Conservation (phyloP, 129 eudicot genomes). For the Silybum marianum region DNA sequence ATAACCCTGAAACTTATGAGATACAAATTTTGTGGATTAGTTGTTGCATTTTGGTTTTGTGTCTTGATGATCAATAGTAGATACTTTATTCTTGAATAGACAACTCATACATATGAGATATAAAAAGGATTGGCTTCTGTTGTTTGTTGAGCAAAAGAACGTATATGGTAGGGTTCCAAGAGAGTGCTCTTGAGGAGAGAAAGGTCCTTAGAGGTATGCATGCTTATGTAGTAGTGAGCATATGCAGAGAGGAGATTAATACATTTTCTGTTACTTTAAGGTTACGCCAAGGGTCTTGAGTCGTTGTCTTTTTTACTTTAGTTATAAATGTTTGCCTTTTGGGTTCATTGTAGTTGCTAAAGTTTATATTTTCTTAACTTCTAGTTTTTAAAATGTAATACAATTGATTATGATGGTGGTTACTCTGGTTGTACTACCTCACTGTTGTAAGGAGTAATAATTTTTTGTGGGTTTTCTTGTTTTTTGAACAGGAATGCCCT, state of each 20-base stretch:
- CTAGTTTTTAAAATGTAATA: conserved; percentile 8
- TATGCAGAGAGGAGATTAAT: not conserved
- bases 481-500: conserved; percentile 79
- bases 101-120: conserved; percentile 5
- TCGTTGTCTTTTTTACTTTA: not conserved
- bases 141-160: not conserved
- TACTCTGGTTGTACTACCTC: conserved; percentile 1
- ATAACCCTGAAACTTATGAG: not conserved
- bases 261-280: not conserved
- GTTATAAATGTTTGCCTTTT: not conserved
- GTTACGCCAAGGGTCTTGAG: not conserved
- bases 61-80: conserved; percentile 4
- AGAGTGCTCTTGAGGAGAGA: not conserved
- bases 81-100: conserved; percentile 6
- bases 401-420: conserved; percentile 22
- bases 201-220: not conserved
- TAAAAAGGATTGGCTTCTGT: conserved; percentile 14
- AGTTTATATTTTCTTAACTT: not conserved
- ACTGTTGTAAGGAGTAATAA: not conserved
- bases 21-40: not conserved
- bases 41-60: conserved; percentile 6
- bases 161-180: not conserved
- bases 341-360: not conserved
- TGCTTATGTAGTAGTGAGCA: not conserved
- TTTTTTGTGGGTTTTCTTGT: conserved; percentile 5